Evolutionary conservation across 805 yeast species (phyloP).

Genomic region (Kregervanrija delftensis): DNA sequence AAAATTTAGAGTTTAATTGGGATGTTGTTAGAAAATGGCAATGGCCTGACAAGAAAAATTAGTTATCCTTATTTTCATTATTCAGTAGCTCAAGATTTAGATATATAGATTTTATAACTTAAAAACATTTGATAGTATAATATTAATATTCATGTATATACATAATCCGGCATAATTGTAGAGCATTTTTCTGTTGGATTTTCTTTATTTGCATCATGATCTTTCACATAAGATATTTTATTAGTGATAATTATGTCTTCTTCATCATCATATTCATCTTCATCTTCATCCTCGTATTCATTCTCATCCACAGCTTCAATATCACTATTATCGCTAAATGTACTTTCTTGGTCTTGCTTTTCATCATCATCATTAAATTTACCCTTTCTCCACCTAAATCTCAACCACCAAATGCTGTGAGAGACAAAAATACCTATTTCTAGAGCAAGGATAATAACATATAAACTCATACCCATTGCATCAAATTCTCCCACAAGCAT

Average conservation of each 20-base stretch:
- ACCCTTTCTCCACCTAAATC: conserved; percentile 26
- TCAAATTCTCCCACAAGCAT: conserved; percentile 58
- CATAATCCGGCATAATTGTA: no score
- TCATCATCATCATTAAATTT: conserved; percentile 3
- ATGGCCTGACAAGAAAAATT: conserved; percentile 19
- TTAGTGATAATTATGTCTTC: not conserved
- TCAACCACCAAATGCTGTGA: conserved; percentile 63
- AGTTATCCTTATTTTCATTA: not conserved
- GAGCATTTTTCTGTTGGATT: no score
- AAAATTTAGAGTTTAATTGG: conserved; percentile 22
- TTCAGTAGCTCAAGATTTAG: no score
- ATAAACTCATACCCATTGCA: conserved; percentile 69
- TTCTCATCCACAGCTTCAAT: not conserved
- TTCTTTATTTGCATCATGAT: no score
- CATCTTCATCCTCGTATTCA: not conserved
- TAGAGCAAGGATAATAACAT: conserved; percentile 63
- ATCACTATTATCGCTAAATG: not conserved
- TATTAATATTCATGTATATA: no score
- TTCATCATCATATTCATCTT: not conserved
- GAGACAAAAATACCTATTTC: conserved; percentile 73
- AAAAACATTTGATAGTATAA: no score
- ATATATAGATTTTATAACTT: no score
- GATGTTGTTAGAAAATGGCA: conserved; percentile 26
- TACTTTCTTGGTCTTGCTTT: not conserved
- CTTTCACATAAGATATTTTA: not conserved